Conservation (phyloP, 1,284 basidiomycete genomes). For the Ganoderma multipileum region DNA sequence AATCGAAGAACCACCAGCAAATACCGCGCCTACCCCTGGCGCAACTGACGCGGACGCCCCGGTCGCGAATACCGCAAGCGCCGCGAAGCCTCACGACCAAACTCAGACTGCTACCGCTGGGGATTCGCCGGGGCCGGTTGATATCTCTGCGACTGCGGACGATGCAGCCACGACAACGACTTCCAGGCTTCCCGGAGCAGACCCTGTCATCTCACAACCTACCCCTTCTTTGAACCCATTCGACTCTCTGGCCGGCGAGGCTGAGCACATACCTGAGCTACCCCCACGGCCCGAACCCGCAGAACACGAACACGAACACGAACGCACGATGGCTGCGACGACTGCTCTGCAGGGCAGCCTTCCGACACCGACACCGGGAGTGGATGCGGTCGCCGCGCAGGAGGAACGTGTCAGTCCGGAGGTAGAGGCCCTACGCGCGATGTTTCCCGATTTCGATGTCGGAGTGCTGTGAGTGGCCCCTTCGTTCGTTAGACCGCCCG, state of each 20-base stretch:
- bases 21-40: neutral
- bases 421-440: slow-evolving; percentile 62
- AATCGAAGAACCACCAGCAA: slow-evolving; percentile 11
- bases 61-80: slow-evolving; percentile 10
- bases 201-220: neutral
- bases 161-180: slow-evolving; percentile 2
- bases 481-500: neutral
- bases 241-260: slow-evolving; percentile 7
- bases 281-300: slow-evolving; percentile 27
- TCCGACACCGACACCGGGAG: neutral
- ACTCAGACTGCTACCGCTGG: slow-evolving; percentile 3
- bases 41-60: neutral
- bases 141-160: slow-evolving; percentile 1
- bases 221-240: slow-evolving; percentile 18
- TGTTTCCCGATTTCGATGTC: slow-evolving; percentile 85
- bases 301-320: neutral
- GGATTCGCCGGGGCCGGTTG: slow-evolving; percentile 5
- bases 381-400: slow-evolving; percentile 13
- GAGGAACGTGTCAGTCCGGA: slow-evolving; percentile 43
- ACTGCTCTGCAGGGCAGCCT: neutral
- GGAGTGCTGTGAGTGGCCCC: slow-evolving; percentile 60
- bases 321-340: slow-evolving; percentile 15
- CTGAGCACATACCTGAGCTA: slow-evolving; percentile 27
- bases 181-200: slow-evolving; percentile 1
- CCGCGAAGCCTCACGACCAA: slow-evolving; percentile 14